Base-by-base conservation (phyloP, 2,329 filamentous ascomycete genomes). In the Aureobasidium melanogenum region DNA sequence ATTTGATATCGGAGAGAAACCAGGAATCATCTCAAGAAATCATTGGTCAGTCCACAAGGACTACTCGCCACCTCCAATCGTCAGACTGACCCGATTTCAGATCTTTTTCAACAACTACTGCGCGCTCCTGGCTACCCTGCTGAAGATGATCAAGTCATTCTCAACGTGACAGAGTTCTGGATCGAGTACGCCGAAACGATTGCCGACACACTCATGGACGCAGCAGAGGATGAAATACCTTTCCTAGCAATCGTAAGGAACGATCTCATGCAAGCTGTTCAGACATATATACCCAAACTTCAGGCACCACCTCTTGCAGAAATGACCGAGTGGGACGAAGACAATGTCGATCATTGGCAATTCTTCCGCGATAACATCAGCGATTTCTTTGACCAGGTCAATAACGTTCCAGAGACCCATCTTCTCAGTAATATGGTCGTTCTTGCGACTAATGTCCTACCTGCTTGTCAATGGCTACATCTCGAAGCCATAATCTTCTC, bases 151-250 rank as follows among this genome's bases (percentile, higher is more conserved):
- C 85, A 84, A 64, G 84, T 91, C 12, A 91, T 90, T 60, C 82
- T 88, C 0, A 83, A 85, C 1, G 84, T 86, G 0, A 79, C 93
- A 15, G 89, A 94, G 67, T 93, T 94, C 70, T 94, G 90, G 89
- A 87, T 84, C 19, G 86, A 84, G 0, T 91, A 87, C 69, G 83
- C 89, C 6, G 89, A 91, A 72, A 69, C 70, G 56, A 82, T 83
- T 14, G 79, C 77, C 85, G 77, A 82, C 79, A 63, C 88, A 85
- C 69, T 77, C 10, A 34, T 36, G 10, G 74, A 82, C 83, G 79
- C 63, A 28, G 14, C 19, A 19, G 77, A 80, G 61, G 63, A 68
- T 0, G 72, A 67, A 26, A 74, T 74, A 4, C 70, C 73, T 7
- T 90, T 87, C 86, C 79, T 87, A 52, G 74, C 77, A 8, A 72